phyloP scores from a whole-genome alignment of 1,284 basidiomycete genomes.

The Pyrrhoderma noxium region DNA sequence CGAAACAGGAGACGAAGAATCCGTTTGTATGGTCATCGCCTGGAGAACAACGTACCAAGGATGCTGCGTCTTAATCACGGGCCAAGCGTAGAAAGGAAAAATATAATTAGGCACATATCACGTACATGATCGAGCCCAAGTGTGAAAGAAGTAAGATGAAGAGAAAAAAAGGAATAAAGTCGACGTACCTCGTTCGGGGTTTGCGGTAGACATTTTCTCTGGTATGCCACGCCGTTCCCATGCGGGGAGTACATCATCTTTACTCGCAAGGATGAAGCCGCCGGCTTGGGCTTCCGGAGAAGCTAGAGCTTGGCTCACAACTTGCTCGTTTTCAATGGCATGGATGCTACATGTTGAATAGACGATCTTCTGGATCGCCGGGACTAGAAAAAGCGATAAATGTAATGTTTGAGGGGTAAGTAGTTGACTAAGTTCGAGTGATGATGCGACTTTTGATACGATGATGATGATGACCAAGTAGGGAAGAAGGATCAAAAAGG shows the following conservation, averaged over 20 bases:
- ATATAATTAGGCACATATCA: neutral
- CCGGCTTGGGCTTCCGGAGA: conserved; percentile 56
- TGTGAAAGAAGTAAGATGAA: neutral
- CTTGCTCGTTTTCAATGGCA: conserved; percentile 84
- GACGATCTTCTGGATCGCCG: conserved; percentile 62
- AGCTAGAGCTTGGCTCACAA: conserved; percentile 65
- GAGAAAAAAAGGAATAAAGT: no score
- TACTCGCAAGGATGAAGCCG: conserved; percentile 63
- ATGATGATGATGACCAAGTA: no score
- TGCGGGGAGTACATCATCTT: conserved; percentile 57
- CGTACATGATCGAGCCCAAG: neutral
- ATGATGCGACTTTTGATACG: neutral
- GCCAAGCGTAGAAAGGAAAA: neutral
- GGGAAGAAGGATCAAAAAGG: conserved; percentile 8
- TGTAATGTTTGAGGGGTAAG: neutral
- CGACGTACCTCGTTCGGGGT: conserved; percentile 31
- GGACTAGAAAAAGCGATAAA: conserved; percentile 38
- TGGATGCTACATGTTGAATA: conserved; percentile 97
- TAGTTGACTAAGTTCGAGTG: no score
- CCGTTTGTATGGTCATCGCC: conserved; percentile 88
- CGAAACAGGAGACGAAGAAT: conserved; percentile 89
- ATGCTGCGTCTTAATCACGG: conserved; percentile 43
- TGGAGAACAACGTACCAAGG: conserved; percentile 78
- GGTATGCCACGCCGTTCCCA: conserved; percentile 76
- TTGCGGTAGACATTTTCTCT: conserved; percentile 44